These are phyloP conservation scores for Pseudonitzschia multistriata DNA, from an alignment of 108 stramenopile species.

Conservation along the genomic window DNA sequence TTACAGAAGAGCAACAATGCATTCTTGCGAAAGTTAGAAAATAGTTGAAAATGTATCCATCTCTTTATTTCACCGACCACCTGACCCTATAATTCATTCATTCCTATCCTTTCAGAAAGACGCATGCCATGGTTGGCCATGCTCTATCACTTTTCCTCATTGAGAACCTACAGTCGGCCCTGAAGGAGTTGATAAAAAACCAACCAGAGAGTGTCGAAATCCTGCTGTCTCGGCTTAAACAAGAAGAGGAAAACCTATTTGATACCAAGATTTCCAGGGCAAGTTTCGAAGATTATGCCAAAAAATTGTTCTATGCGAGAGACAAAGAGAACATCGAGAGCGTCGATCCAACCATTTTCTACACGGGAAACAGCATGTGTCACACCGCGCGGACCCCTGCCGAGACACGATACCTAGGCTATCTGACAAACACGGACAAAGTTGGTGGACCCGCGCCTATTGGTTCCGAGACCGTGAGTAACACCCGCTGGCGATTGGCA, in stretches of 20 bases:
- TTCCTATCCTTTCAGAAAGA: slow-evolving; percentile 20
- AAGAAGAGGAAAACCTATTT: slow-evolving; percentile 1
- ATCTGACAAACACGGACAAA: slow-evolving; percentile 21
- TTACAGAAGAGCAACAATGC: background rate
- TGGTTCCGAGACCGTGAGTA: slow-evolving; percentile 8
- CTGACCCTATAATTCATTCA: background rate
- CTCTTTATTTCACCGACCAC: background rate
- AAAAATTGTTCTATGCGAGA: background rate
- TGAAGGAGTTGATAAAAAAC: slow-evolving; percentile 17
- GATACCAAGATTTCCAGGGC: background rate
- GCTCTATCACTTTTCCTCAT: slow-evolving; percentile 35
- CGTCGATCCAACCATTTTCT: slow-evolving; percentile 14
- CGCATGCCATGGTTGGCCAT: slow-evolving; percentile 48
- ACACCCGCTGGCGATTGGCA: background rate
- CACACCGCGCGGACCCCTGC: slow-evolving; percentile 18
- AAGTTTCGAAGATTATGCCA: background rate
- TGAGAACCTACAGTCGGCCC: slow-evolving; percentile 23
- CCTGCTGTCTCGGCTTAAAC: slow-evolving; percentile 6
- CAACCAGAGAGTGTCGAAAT: slow-evolving; percentile 1
- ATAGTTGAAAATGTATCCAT: too few relatives aligned
- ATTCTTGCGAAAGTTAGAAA: too few relatives aligned
- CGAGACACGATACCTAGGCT: slow-evolving; percentile 20
- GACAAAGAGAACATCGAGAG: background rate
- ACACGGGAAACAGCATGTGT: slow-evolving; percentile 23
- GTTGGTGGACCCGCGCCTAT: slow-evolving; percentile 6